Evolutionary conservation across 352 stramenopile species (phyloP), one percentile per base, ranked within the genome.

Genomic region (Lagenidium sp.): DNA sequence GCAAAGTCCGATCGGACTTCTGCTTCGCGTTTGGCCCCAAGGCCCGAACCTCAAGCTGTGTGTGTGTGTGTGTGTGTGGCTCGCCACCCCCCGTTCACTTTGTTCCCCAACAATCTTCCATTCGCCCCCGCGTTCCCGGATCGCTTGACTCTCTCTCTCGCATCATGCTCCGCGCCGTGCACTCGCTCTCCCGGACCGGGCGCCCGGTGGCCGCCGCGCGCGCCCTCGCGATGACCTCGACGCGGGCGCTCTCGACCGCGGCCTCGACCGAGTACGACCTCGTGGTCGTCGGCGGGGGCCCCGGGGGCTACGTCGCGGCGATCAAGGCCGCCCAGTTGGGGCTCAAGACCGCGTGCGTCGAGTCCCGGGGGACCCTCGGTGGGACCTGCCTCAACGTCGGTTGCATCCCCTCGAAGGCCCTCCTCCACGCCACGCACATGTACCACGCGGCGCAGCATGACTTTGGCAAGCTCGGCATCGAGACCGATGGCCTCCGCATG

Each of bases 351-450:
- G 96, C 95, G 4, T 99, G 95, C 55, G 72, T 99, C 6, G 97
- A 99, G 79, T 97, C 93, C 46, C 87, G 96, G 34, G 96, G 96
- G 23, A 65, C 75, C 52, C 71, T 99, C 29, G 96, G 96, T 40
- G 96, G 93, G 48, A 99, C 97, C 19, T 99, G 96, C 75, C 80
- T 99, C 24, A 99, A 99, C 64, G 96, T 99, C 5, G 97, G 97
- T 29, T 99, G 97, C 73, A 99, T 99, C 64, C 97, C 97, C 32
- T 98, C 94, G 58, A 98, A 98, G 71, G 96, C 96, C 29, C 75
- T 99, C 25, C 72, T 99, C 36, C 81, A 97, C 56, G 96, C 86
- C 39, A 95, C 82, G 48, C 95, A 99, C 66, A 65, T 98, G 53
- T 98, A 94, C 67, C 90, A 99, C 58, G 72, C 97, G 59, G 95